These are phyloP conservation scores for Colletotrichum viniferum DNA, from an alignment of 2,329 filamentous ascomycete species.

Conservation along the genomic window DNA sequence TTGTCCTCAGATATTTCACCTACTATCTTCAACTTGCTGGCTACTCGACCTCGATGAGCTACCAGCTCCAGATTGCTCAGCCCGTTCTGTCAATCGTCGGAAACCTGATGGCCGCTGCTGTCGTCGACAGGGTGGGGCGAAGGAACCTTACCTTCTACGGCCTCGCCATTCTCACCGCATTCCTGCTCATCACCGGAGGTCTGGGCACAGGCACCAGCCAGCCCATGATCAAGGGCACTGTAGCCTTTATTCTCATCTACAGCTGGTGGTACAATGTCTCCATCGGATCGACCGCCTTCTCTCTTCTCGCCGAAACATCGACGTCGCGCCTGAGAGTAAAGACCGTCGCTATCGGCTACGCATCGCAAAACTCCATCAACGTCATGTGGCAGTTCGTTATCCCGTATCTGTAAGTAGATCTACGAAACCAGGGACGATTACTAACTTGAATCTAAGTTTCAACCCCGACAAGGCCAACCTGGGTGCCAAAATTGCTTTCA, in stretches of 20 bases:
- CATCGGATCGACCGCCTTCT: conserved; percentile 45
- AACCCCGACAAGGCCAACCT: conserved; percentile 33
- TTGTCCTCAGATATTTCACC: conserved; percentile 1
- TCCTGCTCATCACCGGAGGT: conserved; percentile 44
- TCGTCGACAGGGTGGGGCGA: conserved; percentile 41
- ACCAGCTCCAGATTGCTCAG: conserved; percentile 43
- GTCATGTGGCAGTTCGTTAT: conserved; percentile 22
- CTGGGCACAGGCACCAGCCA: conserved; percentile 32
- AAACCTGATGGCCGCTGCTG: conserved; percentile 42
- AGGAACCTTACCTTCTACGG: conserved; percentile 40
- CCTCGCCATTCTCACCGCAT: conserved; percentile 34
- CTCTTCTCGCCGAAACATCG: conserved; percentile 40
- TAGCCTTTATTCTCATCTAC: conserved; percentile 42
- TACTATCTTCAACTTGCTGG: conserved; percentile 48
- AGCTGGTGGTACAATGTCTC: conserved; percentile 43
- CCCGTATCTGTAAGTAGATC: conserved; percentile 19
- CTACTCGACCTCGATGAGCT: conserved; percentile 37
- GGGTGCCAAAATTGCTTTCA: conserved; percentile 43
- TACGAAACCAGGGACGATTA: not conserved
- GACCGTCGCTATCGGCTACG: conserved; percentile 42
- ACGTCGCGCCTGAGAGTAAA: conserved; percentile 41
- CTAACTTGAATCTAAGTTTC: not conserved
- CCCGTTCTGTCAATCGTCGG: conserved; percentile 42
- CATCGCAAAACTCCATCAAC: conserved; percentile 30
- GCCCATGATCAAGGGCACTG: conserved; percentile 25